Evolutionary conservation across 768 basidiomycete genomes (phyloP).

Genomic region (Kwoniella shandongensis): DNA sequence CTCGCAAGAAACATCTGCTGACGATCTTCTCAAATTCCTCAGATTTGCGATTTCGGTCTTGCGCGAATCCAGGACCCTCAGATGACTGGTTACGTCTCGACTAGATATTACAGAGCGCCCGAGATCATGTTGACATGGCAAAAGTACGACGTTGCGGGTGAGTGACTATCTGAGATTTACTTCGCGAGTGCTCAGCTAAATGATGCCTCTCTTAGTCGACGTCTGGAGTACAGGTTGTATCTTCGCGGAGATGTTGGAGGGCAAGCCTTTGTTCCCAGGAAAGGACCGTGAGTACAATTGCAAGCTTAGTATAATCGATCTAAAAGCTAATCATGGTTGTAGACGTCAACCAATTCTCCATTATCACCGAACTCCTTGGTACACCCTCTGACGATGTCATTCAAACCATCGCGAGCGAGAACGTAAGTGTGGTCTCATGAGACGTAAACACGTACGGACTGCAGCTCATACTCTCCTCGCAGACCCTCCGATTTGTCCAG

Average conservation of each 20-base stretch:
- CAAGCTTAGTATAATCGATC: neutral
- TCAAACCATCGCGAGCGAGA: constrained; percentile 95
- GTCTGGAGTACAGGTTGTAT: constrained; percentile 99
- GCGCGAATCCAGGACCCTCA: constrained; percentile 99
- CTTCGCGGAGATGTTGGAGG: constrained; percentile 99
- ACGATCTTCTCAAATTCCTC: constrained; percentile 1
- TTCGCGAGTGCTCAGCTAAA: neutral
- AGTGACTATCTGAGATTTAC: constrained; percentile 18
- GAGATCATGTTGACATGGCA: constrained; percentile 99
- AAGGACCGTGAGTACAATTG: constrained; percentile 82
- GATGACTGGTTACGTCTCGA: constrained; percentile 99
- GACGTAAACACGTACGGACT: neutral
- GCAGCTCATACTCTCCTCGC: neutral
- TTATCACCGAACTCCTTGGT: constrained; percentile 95
- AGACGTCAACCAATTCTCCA: constrained; percentile 99
- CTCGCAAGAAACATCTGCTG: neutral
- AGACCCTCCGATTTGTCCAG: constrained; percentile 99
- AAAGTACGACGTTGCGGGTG: constrained; percentile 92
- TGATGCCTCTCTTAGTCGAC: constrained; percentile 62
- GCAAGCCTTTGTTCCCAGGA: constrained; percentile 96
- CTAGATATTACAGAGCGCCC: constrained; percentile 96
- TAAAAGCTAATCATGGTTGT: neutral
- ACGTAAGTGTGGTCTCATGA: constrained; percentile 61
- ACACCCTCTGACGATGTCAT: constrained; percentile 99
- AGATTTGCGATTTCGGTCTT: constrained; percentile 99